A percentile compares a stretch with the other conserved stretches of the same genome.
phyloP scores from a whole-genome alignment of 345 rosid species.

The Camelina laxa region DNA sequence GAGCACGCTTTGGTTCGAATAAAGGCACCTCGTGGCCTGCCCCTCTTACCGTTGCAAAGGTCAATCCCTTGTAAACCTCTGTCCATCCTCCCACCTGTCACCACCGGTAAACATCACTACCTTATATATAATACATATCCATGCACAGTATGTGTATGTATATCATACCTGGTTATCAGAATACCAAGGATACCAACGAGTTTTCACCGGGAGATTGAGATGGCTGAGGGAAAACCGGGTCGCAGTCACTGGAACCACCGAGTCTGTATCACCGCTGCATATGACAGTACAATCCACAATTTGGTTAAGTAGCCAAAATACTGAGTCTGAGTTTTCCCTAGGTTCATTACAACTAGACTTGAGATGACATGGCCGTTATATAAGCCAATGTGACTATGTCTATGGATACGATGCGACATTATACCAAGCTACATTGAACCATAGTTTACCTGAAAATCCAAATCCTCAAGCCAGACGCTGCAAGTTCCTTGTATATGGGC shows the following conservation, averaged over 20 bases:
- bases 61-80: slow-evolving; percentile 66
- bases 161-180: slow-evolving; percentile 63
- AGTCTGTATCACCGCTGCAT: slow-evolving; percentile 89
- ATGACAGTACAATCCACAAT: neutral
- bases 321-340: neutral
- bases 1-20: slow-evolving; percentile 59
- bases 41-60: slow-evolving; percentile 70
- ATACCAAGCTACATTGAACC: slow-evolving; percentile 1
- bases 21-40: slow-evolving; percentile 78
- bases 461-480: slow-evolving; percentile 74
- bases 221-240: slow-evolving; percentile 84
- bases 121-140: neutral
- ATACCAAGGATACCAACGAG: slow-evolving; percentile 93
- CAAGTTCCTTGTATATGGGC: slow-evolving; percentile 75
- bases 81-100: slow-evolving; percentile 96
- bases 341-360: slow-evolving; percentile 1
- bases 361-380: neutral
- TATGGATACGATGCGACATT: neutral
- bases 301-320: neutral
- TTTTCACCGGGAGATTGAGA: slow-evolving; percentile 69
- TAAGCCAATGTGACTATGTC: too few species aligned
- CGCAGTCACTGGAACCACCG: slow-evolving; percentile 91
- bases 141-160: neutral
- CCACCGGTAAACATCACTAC: slow-evolving; percentile 3
- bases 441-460: slow-evolving; percentile 87